These are phyloP conservation scores for Fusarium sulawesiense DNA, from an alignment of 2,329 filamentous ascomycete genomes.

Conservation along the genomic window DNA sequence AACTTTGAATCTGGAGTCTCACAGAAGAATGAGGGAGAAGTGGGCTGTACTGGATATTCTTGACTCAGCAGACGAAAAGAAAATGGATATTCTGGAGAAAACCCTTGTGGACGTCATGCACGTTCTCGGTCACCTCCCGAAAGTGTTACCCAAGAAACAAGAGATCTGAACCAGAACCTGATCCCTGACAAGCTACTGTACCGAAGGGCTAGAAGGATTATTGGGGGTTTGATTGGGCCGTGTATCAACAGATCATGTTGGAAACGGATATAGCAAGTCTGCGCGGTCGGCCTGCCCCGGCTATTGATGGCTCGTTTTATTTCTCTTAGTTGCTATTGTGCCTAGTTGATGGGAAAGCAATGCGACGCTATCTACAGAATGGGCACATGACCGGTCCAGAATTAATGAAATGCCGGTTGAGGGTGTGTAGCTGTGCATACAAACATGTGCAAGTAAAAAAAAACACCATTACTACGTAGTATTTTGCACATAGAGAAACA, in stretches of 20 bases:
- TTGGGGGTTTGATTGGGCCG: constrained; percentile 10
- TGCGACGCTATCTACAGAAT: constrained; percentile 20
- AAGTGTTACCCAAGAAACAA: constrained; percentile 29
- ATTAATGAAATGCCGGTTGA: constrained; percentile 16
- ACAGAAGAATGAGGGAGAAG: background rate
- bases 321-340: background rate
- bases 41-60: background rate
- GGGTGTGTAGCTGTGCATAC: constrained; percentile 9
- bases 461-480: background rate
- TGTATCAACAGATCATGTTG: constrained; percentile 21
- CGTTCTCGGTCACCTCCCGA: constrained; percentile 39
- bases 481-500: background rate
- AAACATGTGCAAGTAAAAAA: background rate
- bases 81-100: background rate
- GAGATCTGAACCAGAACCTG: constrained; percentile 4
- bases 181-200: constrained; percentile 13
- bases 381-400: constrained; percentile 33
- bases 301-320: constrained; percentile 33
- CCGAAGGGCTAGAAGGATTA: constrained; percentile 7
- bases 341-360: background rate
- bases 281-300: constrained; percentile 31
- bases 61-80: constrained; percentile 2
- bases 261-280: constrained; percentile 17
- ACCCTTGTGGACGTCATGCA: constrained; percentile 22
- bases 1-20: background rate